These are phyloP conservation scores for Saitozyma sp. DNA, from an alignment of 768 basidiomycete genomes.

Conservation along the genomic window DNA sequence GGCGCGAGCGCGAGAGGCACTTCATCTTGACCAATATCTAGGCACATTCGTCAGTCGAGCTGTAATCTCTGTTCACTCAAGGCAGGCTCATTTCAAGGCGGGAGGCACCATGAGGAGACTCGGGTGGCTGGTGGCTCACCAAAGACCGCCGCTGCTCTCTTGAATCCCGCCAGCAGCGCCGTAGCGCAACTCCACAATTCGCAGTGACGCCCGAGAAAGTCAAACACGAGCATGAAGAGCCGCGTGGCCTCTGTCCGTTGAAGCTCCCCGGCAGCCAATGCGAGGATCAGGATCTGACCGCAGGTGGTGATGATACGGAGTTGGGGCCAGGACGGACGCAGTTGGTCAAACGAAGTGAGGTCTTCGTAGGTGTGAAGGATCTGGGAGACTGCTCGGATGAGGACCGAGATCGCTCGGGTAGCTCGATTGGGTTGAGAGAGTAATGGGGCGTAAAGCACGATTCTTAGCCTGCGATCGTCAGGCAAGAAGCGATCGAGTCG, in stretches of 20 bases:
- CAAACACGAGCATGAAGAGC: constrained; percentile 5
- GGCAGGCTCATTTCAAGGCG: too few species aligned
- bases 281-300: constrained; percentile 10
- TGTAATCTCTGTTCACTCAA: too few species aligned
- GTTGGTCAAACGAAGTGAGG: constrained; percentile 7
- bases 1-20: too few species aligned
- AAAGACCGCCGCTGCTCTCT: neutral
- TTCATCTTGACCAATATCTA: too few species aligned
- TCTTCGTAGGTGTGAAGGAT: constrained; percentile 16
- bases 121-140: neutral
- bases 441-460: constrained; percentile 9
- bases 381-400: constrained; percentile 6
- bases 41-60: too few species aligned
- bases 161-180: neutral
- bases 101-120: too few species aligned
- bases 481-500: neutral
- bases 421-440: constrained; percentile 7
- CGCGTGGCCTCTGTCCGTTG: constrained; percentile 6
- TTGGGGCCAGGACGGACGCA: constrained; percentile 12
- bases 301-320: constrained; percentile 12
- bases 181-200: neutral
- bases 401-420: constrained; percentile 2
- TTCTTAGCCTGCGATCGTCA: constrained; percentile 9
- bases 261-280: constrained; percentile 7
- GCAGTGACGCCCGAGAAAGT: neutral